Evolutionary conservation across 768 basidiomycete genomes (phyloP).

Genomic region (Suillus fuscotomentosus): DNA sequence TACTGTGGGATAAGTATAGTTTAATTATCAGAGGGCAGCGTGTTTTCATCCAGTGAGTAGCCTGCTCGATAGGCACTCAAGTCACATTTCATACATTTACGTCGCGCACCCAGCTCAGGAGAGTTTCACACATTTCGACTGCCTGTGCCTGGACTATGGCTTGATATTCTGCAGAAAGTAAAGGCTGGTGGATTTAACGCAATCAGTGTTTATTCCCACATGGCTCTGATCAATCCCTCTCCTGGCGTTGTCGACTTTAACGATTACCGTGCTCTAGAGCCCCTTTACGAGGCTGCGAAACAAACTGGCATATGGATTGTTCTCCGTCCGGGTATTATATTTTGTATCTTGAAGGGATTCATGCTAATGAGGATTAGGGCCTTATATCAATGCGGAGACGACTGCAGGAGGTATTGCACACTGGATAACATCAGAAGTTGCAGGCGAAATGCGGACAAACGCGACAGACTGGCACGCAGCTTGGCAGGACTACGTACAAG

Average conservation of each 20-base stretch:
- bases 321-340: conserved; percentile 63
- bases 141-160: conserved; percentile 56
- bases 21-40: conserved; percentile 68
- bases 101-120: conserved; percentile 49
- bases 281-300: conserved; percentile 72
- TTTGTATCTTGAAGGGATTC: conserved; percentile 18
- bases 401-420: conserved; percentile 71
- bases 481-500: conserved; percentile 72
- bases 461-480: conserved; percentile 35
- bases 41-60: conserved; percentile 65
- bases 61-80: neutral
- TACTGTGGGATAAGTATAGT: conserved; percentile 69
- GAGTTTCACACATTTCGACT: conserved; percentile 3
- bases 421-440: conserved; percentile 70
- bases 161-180: conserved; percentile 64
- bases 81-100: neutral
- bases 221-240: conserved; percentile 63
- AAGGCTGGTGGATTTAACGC: conserved; percentile 75
- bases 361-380: conserved; percentile 36
- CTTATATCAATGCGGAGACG: conserved; percentile 81
- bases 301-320: conserved; percentile 77
- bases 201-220: conserved; percentile 76
- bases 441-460: conserved; percentile 70
- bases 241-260: conserved; percentile 51
- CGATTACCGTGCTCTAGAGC: conserved; percentile 49